Percentiles rank a stretch among this genome's conserved stretches.
These are phyloP conservation scores for Neltuma alba DNA, from an alignment of 306 rosid species.

Conservation along the genomic window DNA sequence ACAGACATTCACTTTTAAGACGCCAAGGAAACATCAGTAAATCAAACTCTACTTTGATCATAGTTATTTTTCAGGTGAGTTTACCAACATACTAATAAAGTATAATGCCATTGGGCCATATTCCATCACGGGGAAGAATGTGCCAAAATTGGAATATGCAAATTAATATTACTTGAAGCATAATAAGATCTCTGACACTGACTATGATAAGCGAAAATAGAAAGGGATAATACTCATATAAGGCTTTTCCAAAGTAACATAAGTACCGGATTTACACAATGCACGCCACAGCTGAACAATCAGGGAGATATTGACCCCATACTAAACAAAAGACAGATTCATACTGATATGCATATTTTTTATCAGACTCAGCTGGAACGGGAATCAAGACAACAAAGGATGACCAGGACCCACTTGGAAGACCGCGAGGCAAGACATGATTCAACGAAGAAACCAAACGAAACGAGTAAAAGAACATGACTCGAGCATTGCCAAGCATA, in stretches of 20 bases:
- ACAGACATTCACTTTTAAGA: not conserved
- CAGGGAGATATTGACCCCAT: not conserved
- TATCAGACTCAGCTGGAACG: conserved; percentile 4
- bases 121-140: conserved; percentile 2
- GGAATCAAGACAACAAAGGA: not conserved
- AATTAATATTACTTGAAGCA: conserved; percentile 16
- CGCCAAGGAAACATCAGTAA: conserved; percentile 4
- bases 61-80: conserved; percentile 1
- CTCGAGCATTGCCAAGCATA: not conserved
- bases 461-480: not conserved
- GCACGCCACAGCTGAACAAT: not conserved
- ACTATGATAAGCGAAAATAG: conserved; percentile 5
- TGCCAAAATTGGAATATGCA: not conserved
- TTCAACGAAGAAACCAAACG: not conserved
- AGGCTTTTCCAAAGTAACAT: not conserved
- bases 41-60: conserved; percentile 25
- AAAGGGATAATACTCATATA: not conserved
- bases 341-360: not conserved
- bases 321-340: not conserved
- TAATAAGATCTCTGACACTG: not conserved
- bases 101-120: not conserved
- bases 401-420: not conserved
- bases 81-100: not conserved
- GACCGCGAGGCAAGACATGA: not conserved
- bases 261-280: not conserved